These are phyloP conservation scores for Croton setiger DNA, from an alignment of 441 rosid species.

Conservation along the genomic window DNA sequence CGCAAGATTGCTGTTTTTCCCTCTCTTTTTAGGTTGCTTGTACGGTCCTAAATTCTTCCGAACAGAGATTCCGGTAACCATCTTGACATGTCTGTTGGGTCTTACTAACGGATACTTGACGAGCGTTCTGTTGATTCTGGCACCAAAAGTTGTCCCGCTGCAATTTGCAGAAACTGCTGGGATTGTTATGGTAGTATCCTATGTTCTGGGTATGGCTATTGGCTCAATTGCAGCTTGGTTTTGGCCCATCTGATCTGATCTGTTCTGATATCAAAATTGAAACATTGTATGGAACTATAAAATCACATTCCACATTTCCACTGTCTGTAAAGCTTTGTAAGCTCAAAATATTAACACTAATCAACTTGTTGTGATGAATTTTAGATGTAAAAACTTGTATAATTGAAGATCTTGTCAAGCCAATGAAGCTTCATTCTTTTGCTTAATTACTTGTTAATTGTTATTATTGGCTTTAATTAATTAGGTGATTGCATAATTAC, in stretches of 20 bases:
- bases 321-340: not conserved
- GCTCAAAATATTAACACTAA: not conserved
- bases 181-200: constrained; percentile 76
- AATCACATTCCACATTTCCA: not conserved
- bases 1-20: constrained; percentile 73
- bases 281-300: not conserved
- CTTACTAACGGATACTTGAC: constrained; percentile 89
- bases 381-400: not conserved
- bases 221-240: constrained; percentile 89
- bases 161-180: constrained; percentile 91
- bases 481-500: too few species aligned
- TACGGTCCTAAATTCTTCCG: constrained; percentile 78
- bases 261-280: constrained; percentile 28
- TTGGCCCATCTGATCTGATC: constrained; percentile 91
- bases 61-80: constrained; percentile 78
- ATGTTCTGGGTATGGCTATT: constrained; percentile 62
- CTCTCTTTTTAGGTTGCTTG: constrained; percentile 80
- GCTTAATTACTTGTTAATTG: too few species aligned
- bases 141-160: constrained; percentile 70
- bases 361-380: not conserved
- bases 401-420: too few species aligned
- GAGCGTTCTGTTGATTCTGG: constrained; percentile 75
- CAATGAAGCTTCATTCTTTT: not conserved
- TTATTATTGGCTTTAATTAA: too few species aligned
- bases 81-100: constrained; percentile 75